Evolutionary conservation across 2,329 filamentous ascomycete genomes (phyloP), one percentile per base, ranked within the genome.

Genomic region (Pestalotiopsis sp.): DNA sequence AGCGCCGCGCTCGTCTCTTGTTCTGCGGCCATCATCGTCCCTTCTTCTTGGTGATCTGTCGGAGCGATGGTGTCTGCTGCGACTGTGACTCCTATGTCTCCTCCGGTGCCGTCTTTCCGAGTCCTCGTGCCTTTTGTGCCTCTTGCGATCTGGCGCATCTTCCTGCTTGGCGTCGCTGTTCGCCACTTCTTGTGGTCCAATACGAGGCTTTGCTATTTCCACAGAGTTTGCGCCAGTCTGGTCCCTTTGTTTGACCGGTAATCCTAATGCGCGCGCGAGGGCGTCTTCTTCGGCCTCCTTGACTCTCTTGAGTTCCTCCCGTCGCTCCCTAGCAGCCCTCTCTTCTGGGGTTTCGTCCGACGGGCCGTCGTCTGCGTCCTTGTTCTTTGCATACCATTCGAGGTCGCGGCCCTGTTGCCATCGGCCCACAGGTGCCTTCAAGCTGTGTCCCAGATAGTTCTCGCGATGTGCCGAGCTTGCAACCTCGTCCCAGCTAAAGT

Each of bases 401-500:
- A 91, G 81, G 67, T 90, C 88, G 69, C 90, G 90, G 7, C 92
- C 91, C 77, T 95, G 91, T 76, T 96, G 93, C 95, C 95, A 98
- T 73, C 95, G 92, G 7, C 95, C 95, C 3, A 97, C 94, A 0
- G 95, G 94, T 0, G 95, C 95, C 85, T 95, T 97, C 69, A 98
- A 83, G 69, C 93, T 96, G 83, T 98, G 95, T 66, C 95, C 95
- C 7, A 98, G 91, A 80, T 90, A 91, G 76, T 91, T 97, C 81
- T 99, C 95, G 80, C 96, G 94, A 77, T 97, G 95, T 25, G 88
- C 84, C 64, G 94, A 97, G 72, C 86, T 90, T 79, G 95, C 92
- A 77, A 99, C 95, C 74, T 98, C 94, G 73, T 95, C 93, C 96
- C 96, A 98, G 82, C 91, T 95, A 84, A 99, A 99, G 81, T 98